Conservation (phyloP, 2,329 filamentous ascomycete genomes). For the Exophiala sideris region DNA sequence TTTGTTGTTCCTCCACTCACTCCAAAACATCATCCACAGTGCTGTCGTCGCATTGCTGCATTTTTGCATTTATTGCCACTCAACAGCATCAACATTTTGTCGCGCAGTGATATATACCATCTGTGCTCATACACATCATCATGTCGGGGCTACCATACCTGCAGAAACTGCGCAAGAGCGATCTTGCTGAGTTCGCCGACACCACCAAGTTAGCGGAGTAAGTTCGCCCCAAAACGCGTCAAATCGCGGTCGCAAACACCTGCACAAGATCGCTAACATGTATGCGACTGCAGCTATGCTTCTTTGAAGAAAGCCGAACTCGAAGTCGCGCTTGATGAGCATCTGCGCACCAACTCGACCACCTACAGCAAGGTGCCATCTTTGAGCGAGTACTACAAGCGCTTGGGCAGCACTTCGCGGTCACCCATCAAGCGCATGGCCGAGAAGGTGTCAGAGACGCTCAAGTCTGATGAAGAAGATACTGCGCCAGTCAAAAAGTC, state of each 20-base stretch:
- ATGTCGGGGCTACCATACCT: slow-evolving; percentile 71
- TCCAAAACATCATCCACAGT: slow-evolving; percentile 1
- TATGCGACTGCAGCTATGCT: slow-evolving; percentile 25
- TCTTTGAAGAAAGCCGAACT: slow-evolving; percentile 43
- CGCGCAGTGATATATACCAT: neutral
- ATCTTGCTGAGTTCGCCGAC: slow-evolving; percentile 71
- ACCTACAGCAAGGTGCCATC: slow-evolving; percentile 61
- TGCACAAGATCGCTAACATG: slow-evolving; percentile 22
- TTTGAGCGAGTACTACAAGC: slow-evolving; percentile 74
- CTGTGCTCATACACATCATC: slow-evolving; percentile 31
- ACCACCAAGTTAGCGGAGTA: slow-evolving; percentile 58
- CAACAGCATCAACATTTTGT: slow-evolving; percentile 1
- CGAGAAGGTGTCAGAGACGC: slow-evolving; percentile 37
- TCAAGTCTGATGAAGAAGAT: slow-evolving; percentile 38
- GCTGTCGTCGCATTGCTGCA: slow-evolving; percentile 5
- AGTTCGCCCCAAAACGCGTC: slow-evolving; percentile 36
- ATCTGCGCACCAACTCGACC: slow-evolving; percentile 66
- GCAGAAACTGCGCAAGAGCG: slow-evolving; percentile 75
- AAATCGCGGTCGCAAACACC: slow-evolving; percentile 6
- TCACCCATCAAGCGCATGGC: slow-evolving; percentile 58
- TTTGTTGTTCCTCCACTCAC: slow-evolving; percentile 3
- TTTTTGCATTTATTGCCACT: neutral
- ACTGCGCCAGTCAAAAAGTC: slow-evolving; percentile 32
- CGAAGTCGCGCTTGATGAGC: slow-evolving; percentile 69
- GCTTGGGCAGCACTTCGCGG: slow-evolving; percentile 52